These are phyloP conservation scores for Neurospora sp. DNA, from an alignment of 495 filamentous ascomycete genomes.

Conservation along the genomic window DNA sequence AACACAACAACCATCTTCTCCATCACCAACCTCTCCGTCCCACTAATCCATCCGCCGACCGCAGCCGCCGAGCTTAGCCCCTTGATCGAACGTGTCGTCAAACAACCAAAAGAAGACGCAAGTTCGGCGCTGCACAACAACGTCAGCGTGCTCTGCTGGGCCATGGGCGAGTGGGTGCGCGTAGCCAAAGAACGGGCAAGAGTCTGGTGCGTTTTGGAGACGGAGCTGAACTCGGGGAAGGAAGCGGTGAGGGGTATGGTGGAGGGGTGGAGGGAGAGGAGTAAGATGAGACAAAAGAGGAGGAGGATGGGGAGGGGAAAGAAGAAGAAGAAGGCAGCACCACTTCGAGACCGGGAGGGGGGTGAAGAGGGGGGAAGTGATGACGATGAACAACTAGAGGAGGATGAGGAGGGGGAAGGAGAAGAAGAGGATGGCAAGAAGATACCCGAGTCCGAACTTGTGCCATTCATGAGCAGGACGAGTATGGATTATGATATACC, in stretches of 20 bases:
- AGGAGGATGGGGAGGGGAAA: constrained; percentile 11
- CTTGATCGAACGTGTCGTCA: constrained; percentile 24
- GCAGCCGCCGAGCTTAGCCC: constrained; percentile 31
- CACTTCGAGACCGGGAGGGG: too few species aligned
- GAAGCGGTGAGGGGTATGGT: constrained; percentile 19
- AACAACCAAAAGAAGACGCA: too few species aligned
- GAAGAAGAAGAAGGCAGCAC: not conserved
- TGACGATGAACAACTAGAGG: not conserved
- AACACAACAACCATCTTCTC: constrained; percentile 27
- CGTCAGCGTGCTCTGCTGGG: constrained; percentile 36
- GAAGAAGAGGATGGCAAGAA: not conserved
- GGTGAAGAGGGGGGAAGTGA: constrained; percentile 8
- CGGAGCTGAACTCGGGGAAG: constrained; percentile 23
- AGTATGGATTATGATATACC: constrained; percentile 31
- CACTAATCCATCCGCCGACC: constrained; percentile 26
- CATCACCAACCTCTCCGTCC: constrained; percentile 29
- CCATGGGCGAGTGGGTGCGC: constrained; percentile 43
- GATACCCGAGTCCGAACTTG: constrained; percentile 6
- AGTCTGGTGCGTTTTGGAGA: constrained; percentile 35
- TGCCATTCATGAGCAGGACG: constrained; percentile 34
- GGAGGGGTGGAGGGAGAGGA: constrained; percentile 12
- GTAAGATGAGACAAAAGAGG: constrained; percentile 7
- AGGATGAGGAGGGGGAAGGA: not conserved
- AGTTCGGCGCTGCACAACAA: constrained; percentile 31
- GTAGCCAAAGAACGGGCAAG: constrained; percentile 32